Base-by-base conservation (phyloP, 2,329 filamentous ascomycete species). In the Ophiostoma novo-ulmi region DNA sequence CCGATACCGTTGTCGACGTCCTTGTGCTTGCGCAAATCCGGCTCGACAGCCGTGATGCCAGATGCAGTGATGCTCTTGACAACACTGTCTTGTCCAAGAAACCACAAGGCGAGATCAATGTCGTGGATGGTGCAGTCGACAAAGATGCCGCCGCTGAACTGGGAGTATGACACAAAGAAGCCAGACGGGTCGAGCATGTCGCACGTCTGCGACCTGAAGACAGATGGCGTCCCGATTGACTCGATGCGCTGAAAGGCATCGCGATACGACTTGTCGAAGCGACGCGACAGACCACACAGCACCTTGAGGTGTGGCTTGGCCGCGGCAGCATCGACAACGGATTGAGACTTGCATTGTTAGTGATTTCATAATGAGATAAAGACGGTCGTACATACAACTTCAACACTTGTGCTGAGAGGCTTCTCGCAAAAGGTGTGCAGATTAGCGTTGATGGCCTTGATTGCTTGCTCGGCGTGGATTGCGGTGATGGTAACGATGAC, bases 131-230 rank as follows among this genome's bases (percentile, higher is more conserved):
- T 58, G 52, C 52, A 58, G 52, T 58, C 52, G 52, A 58, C 52
- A 58, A 58, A 58, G 22, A 58, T 58, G 4, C 65, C 41, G 5
- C 52, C 66, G 39, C 65, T 38, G n/a, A 58, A 58, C 70, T 26
- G 11, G 38, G 52, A n/a, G n/a, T 58, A 58, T 4, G 17, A 10
- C 10, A 58, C 52, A 5, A 58, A 58, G n/a, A 58, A 58, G 7
- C 52, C 52, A 22, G 52, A n/a, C 10, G 52, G 52, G n/a, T 58
- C 52, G n/a, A 58, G 52, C 52, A 26, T 26, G 52, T 58, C 52
- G 22, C 52, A 58, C 3, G 52, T 58, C 52, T 58, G 52, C 10
- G 52, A 58, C 52, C 52, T 22, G n/a, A 58, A 58, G 14, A 58
- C 22, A 14, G 52, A 22, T 17, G 52, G 52, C 3, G n/a, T 58